Percentiles rank a stretch among this genome's conserved stretches.
These are phyloP conservation scores for Arthrocladium fulminans DNA, from an alignment of 2,329 filamentous ascomycete genomes.

Conservation along the genomic window DNA sequence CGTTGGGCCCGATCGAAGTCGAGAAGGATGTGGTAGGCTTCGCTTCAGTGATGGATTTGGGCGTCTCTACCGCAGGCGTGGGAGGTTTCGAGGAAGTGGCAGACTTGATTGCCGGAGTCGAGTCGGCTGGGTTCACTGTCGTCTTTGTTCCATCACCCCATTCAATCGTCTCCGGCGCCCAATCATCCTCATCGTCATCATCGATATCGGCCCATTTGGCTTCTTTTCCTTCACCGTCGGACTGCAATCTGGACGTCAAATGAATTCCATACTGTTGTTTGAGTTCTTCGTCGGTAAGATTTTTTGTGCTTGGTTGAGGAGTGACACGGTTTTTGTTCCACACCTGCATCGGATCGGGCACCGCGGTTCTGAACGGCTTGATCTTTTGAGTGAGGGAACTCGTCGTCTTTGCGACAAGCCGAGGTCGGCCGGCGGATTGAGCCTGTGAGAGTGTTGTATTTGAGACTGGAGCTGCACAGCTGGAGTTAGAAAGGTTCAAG, in stretches of 20 bases:
- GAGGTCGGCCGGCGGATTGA: conserved; percentile 45
- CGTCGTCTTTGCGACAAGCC: conserved; percentile 55
- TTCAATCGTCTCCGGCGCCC: conserved; percentile 55
- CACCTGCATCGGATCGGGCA: conserved; percentile 59
- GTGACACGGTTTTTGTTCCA: conserved; percentile 60
- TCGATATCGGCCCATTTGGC: conserved; percentile 63
- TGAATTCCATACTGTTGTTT: conserved; percentile 62
- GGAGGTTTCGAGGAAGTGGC: conserved; percentile 16
- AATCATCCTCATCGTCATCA: conserved; percentile 60
- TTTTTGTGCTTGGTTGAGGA: conserved; percentile 46
- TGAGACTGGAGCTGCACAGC: conserved; percentile 26
- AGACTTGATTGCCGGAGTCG: conserved; percentile 17
- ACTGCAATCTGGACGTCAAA: conserved; percentile 55
- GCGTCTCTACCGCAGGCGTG: conserved; percentile 10
- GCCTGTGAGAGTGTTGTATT: conserved; percentile 31
- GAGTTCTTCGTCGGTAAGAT: conserved; percentile 59
- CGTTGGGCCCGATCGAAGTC: conserved; percentile 41
- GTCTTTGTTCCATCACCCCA: conserved; percentile 63
- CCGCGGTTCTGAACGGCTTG: conserved; percentile 40
- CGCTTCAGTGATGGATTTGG: conserved; percentile 10
- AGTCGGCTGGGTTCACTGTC: conserved; percentile 42
- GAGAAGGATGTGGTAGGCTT: conserved; percentile 26
- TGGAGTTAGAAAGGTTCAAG: conserved; percentile 11
- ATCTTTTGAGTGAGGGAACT: conserved; percentile 43
- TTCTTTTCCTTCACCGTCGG: conserved; percentile 53